Percentiles rank a stretch among this genome's conserved stretches.
Conservation (phyloP, 495 filamentous ascomycete genomes). For the Hypoxylon crocopeplum region DNA sequence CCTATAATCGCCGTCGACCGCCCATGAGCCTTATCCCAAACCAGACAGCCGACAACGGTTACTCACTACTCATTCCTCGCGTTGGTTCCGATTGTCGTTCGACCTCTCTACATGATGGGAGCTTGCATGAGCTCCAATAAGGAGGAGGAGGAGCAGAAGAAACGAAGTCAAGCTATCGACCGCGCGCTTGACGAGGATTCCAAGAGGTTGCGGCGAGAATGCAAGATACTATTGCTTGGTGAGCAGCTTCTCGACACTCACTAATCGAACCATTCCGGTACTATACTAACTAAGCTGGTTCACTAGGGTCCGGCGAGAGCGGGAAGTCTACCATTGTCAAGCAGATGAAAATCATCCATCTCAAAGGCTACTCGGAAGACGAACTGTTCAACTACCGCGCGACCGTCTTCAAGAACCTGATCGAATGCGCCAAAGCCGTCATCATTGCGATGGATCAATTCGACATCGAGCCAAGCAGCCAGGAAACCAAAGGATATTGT, state of each 20-base stretch:
- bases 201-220: constrained; percentile 88
- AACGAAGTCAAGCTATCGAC: constrained; percentile 92
- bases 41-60: not conserved
- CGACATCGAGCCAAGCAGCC: constrained; percentile 72
- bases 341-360: constrained; percentile 99
- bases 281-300: constrained; percentile 9
- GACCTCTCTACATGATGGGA: constrained; percentile 70
- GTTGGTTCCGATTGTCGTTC: constrained; percentile 11
- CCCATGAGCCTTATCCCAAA: constrained; percentile 3
- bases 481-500: constrained; percentile 74
- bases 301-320: constrained; percentile 91
- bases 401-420: constrained; percentile 96
- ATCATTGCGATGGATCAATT: constrained; percentile 90
- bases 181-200: constrained; percentile 91
- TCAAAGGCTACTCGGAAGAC: constrained; percentile 92
- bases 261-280: not conserved
- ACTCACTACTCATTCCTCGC: not conserved
- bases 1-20: not conserved
- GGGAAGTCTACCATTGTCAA: constrained; percentile 99
- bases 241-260: constrained; percentile 40
- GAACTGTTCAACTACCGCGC: constrained; percentile 91
- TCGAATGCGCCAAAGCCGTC: constrained; percentile 93
- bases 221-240: constrained; percentile 97
- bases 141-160: constrained; percentile 88
- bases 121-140: constrained; percentile 83